phyloP scores from a whole-genome alignment of 2,329 filamentous ascomycete genomes.

The Orbilia oligospora region DNA sequence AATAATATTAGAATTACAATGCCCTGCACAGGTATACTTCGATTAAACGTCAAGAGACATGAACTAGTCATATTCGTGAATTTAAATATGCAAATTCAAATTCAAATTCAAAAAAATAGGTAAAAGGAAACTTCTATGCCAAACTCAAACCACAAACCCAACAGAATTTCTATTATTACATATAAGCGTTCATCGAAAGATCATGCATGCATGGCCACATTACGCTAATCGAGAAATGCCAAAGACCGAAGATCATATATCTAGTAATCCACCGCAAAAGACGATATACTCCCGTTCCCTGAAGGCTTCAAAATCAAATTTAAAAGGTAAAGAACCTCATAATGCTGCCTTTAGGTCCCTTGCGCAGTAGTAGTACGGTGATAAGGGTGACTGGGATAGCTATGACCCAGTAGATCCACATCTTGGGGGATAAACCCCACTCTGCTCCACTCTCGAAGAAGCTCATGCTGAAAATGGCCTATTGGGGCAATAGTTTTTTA shows the following conservation, averaged over 20 bases:
- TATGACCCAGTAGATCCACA: slow-evolving; percentile 43
- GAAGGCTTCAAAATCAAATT: neutral
- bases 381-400: slow-evolving; percentile 26
- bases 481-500: neutral
- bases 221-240: neutral
- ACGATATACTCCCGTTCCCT: neutral
- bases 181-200: neutral
- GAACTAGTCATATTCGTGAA: too few relatives aligned
- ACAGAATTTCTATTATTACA: neutral
- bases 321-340: slow-evolving; percentile 6
- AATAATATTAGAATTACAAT: too few relatives aligned
- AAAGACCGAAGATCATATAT: neutral
- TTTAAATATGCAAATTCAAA: too few relatives aligned
- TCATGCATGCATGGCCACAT: neutral
- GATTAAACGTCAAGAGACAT: too few relatives aligned
- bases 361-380: neutral
- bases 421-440: slow-evolving; percentile 21
- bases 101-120: neutral
- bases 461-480: slow-evolving; percentile 22
- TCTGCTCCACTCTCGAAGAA: slow-evolving; percentile 27
- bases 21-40: too few relatives aligned
- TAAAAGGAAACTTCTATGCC: neutral
- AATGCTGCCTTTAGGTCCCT: neutral
- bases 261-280: neutral
- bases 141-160: neutral